Percentiles rank a stretch among this genome's conserved stretches.
These are phyloP conservation scores for Schizochytrium sp. DNA, from an alignment of 108 stramenopile genomes.

Conservation along the genomic window DNA sequence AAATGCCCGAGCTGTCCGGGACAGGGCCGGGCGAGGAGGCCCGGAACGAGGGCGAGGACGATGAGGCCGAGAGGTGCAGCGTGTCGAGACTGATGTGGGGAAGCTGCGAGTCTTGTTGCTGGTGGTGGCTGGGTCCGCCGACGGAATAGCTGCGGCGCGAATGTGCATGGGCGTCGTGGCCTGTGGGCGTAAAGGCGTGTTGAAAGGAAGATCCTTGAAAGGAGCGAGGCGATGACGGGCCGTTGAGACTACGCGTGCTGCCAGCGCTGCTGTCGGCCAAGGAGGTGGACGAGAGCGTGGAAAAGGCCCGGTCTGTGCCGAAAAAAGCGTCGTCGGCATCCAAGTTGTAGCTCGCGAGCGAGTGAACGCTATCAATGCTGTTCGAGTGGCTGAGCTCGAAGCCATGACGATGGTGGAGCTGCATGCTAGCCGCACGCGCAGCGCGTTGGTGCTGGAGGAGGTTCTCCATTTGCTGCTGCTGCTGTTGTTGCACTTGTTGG, in stretches of 20 bases:
- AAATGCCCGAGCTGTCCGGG: background rate
- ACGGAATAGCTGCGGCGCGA: background rate
- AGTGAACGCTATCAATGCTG: background rate
- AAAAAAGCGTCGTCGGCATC: background rate
- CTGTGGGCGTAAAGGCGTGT: background rate
- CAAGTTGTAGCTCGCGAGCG: background rate
- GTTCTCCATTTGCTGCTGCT: background rate
- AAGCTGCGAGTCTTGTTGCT: background rate
- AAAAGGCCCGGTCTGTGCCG: background rate
- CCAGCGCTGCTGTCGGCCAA: background rate
- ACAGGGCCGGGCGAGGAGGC: slow-evolving; percentile 1
- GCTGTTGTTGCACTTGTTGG: background rate
- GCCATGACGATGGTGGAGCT: background rate
- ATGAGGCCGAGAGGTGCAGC: background rate
- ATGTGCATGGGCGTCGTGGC: background rate
- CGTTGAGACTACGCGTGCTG: background rate
- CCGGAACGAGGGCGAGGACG: background rate
- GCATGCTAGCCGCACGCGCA: background rate
- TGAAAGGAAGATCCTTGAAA: background rate
- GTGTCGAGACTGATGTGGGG: background rate
- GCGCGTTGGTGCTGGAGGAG: background rate
- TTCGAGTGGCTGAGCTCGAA: background rate
- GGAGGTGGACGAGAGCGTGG: background rate
- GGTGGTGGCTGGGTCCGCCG: background rate
- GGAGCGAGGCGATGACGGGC: background rate